Evolutionary conservation across 2,329 filamentous ascomycete genomes (phyloP), one percentile per base, ranked within the genome.

Genomic region (Talaromyces sp.): DNA sequence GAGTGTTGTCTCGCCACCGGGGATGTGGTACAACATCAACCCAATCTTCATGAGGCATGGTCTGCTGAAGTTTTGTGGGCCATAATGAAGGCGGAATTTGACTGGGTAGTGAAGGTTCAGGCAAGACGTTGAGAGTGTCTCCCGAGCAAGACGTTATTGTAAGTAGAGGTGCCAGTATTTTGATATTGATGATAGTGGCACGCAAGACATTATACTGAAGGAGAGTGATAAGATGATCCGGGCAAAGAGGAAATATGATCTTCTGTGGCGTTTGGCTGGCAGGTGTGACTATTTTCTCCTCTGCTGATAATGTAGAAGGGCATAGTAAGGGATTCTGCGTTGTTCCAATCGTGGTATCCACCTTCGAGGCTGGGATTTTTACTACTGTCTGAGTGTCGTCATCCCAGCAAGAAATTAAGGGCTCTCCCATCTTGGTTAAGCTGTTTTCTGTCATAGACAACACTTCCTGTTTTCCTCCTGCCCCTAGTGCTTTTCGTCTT

Each of bases 221-320:
- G 16, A 63, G 52, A n/a, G 54, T 47, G 19, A 63, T 63, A 10
- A 58, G 39, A 39, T 63, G 62, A 31, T 63, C 52, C 10, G 62
- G 41, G 4, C 24, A 63, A 5, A 63, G 50, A 37, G 62, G 52
- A 31, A 63, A 63, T n/a, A 63, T 50, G 7, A 63, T 10, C 27
- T 33, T 37, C 33, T n/a, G 10, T 31, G 19, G 41, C 67, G 72
- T 75, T 76, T 27, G 41, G 37, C n/a, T 9, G 19, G 37, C 31
- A 58, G 27, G 31, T n/a, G 13, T 60, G 41, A 48, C 5, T 22
- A 13, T 19, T 33, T 19, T 22, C 6, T 22, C 16, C 16, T 50
- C 10, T 54, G 47, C 22, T n/a, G 24, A 62, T 16, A 24, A 27
- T n/a, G 61, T 7, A 10, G 45, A 24, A 10, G 59, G n/a, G 16